These are phyloP conservation scores for Neofusicoccum cordaticola DNA, from an alignment of 2,329 filamentous ascomycete species.

Conservation along the genomic window DNA sequence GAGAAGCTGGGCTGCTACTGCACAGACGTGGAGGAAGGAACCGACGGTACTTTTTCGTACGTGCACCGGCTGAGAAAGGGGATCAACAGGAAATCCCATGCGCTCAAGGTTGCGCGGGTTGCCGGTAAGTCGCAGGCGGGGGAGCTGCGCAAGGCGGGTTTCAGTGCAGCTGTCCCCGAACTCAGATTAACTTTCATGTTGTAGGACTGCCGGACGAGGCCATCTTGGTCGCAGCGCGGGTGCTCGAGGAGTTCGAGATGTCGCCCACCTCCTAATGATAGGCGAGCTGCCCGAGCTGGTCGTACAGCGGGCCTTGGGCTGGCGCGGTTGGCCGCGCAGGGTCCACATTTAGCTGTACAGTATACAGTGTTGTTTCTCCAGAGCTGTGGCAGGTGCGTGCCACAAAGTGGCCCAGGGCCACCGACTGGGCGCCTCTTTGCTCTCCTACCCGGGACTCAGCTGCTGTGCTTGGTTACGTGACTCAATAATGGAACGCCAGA, in stretches of 20 bases:
- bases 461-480: slow-evolving; percentile 14
- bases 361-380: slow-evolving; percentile 3
- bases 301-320: neutral
- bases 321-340: slow-evolving; percentile 3
- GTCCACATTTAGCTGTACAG: slow-evolving; percentile 7
- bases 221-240: slow-evolving; percentile 62
- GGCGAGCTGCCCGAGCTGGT: neutral
- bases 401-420: slow-evolving; percentile 5
- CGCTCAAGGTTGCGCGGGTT: slow-evolving; percentile 86
- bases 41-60: slow-evolving; percentile 67
- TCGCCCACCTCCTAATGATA: neutral
- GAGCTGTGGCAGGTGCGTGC: slow-evolving; percentile 2
- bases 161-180: neutral
- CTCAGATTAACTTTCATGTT: neutral
- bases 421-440: slow-evolving; percentile 11
- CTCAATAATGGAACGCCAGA: slow-evolving; percentile 7
- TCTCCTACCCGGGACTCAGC: neutral
- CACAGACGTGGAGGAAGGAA: slow-evolving; percentile 79
- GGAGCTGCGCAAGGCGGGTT: neutral
- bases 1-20: slow-evolving; percentile 72
- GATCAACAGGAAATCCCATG: slow-evolving; percentile 83
- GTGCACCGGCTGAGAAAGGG: slow-evolving; percentile 78
- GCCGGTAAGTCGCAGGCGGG: slow-evolving; percentile 53
- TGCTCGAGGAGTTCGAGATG: slow-evolving; percentile 45
- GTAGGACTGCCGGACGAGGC: slow-evolving; percentile 67